Percentiles rank a stretch among this genome's conserved stretches.
Evolutionary conservation across 1,284 basidiomycete species (phyloP).

Genomic region (Ustilago curta): DNA sequence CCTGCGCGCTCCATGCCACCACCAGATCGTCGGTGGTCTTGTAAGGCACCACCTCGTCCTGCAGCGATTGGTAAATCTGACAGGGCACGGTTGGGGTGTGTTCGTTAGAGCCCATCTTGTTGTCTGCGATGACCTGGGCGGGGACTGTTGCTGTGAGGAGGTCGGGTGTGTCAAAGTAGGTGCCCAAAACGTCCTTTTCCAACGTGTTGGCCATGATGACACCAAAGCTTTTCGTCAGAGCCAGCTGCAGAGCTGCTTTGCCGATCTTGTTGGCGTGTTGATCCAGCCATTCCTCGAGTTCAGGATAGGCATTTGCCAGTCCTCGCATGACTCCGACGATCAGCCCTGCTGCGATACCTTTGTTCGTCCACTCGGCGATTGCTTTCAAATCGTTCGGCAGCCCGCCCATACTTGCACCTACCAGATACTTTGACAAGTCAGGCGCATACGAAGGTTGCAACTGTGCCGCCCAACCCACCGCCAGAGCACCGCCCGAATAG

Average conservation of each 20-base stretch:
- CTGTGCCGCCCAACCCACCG: constrained; percentile 62
- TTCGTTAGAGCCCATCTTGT: constrained; percentile 39
- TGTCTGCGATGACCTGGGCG: constrained; percentile 33
- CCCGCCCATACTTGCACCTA: constrained; percentile 60
- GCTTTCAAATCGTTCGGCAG: constrained; percentile 54
- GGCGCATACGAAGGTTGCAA: constrained; percentile 54
- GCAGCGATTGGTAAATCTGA: constrained; percentile 57
- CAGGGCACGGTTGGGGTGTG: constrained; percentile 42
- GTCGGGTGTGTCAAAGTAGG: constrained; percentile 42
- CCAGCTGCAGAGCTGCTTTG: constrained; percentile 23
- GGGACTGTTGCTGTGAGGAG: constrained; percentile 19
- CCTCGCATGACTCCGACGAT: constrained; percentile 57
- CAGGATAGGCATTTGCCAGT: constrained; percentile 49
- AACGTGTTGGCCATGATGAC: constrained; percentile 31
- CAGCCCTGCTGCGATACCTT: constrained; percentile 48
- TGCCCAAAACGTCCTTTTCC: constrained; percentile 38
- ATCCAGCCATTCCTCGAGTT: constrained; percentile 53
- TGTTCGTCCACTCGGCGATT: constrained; percentile 45
- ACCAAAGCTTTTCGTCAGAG: constrained; percentile 38
- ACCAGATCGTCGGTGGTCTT: constrained; percentile 46
- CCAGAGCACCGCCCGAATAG: constrained; percentile 65
- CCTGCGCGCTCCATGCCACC: constrained; percentile 30
- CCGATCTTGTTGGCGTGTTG: constrained; percentile 42
- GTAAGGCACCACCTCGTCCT: constrained; percentile 62
- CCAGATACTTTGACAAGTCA: constrained; percentile 48